These are phyloP conservation scores for Monascus purpureus DNA, from an alignment of 495 filamentous ascomycete genomes.

Conservation along the genomic window DNA sequence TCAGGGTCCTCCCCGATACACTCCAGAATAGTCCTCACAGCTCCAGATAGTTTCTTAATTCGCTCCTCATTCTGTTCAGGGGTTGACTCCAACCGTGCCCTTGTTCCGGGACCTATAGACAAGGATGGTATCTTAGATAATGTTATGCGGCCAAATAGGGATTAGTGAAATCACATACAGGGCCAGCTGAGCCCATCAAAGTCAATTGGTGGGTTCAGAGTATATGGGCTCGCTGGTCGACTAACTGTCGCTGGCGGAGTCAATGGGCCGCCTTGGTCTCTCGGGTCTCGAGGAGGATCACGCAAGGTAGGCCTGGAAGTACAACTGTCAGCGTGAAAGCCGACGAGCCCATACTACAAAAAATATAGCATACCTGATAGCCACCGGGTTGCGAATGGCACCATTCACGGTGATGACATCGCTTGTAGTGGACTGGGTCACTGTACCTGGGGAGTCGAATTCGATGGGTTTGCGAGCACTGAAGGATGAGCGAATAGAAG, in stretches of 20 bases:
- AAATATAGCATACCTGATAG: constrained; percentile 15
- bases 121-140: constrained; percentile 3
- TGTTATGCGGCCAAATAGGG: background rate
- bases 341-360: background rate
- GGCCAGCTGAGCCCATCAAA: constrained; percentile 63
- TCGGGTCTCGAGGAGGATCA: constrained; percentile 57
- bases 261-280: constrained; percentile 47
- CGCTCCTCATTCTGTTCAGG: constrained; percentile 56
- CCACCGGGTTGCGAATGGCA: constrained; percentile 8
- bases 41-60: constrained; percentile 65
- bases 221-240: constrained; percentile 45
- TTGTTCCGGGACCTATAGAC: constrained; percentile 57
- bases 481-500: constrained; percentile 39
- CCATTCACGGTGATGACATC: constrained; percentile 10
- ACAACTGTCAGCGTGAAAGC: constrained; percentile 5
- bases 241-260: constrained; percentile 35
- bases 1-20: constrained; percentile 93
- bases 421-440: constrained; percentile 7
- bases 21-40: constrained; percentile 82
- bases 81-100: constrained; percentile 64
- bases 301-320: constrained; percentile 29
- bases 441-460: constrained; percentile 17
- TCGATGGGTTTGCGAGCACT: constrained; percentile 26
- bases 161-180: constrained; percentile 31
- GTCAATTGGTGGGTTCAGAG: constrained; percentile 49